phyloP scores from a whole-genome alignment of 306 rosid species.

The Cicer chorassanicum region DNA sequence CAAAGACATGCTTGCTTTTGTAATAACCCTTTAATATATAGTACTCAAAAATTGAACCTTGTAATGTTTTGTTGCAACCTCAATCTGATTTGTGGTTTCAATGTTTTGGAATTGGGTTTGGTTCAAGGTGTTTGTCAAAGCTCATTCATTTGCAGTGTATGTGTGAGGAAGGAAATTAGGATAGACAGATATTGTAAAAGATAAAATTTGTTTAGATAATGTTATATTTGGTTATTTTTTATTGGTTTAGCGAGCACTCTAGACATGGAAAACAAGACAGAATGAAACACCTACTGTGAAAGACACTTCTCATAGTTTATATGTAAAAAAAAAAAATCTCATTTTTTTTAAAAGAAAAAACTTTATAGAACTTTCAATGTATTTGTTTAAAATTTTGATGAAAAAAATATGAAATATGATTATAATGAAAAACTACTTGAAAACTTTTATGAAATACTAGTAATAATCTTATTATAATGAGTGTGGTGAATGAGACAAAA shows the following conservation, averaged over 20 bases:
- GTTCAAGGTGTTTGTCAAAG: background rate
- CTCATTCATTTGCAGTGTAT: constrained; percentile 13
- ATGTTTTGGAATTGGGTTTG: background rate
- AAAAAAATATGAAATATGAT: background rate
- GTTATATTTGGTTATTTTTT: background rate
- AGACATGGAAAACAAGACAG: background rate
- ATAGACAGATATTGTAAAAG: constrained; percentile 33
- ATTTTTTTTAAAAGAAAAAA: too few species aligned
- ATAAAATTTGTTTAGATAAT: constrained; percentile 19
- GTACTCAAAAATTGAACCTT: background rate
- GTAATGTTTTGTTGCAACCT: background rate
- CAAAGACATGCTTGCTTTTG: constrained; percentile 42
- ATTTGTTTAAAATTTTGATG: too few species aligned
- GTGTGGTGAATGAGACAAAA: background rate
- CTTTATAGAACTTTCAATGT: too few species aligned
- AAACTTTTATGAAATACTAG: background rate
- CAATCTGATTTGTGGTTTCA: background rate
- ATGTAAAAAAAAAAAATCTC: background rate
- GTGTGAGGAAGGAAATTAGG: constrained; percentile 34
- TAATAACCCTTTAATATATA: background rate
- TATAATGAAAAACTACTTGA: background rate
- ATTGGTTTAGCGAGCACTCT: background rate
- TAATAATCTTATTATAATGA: background rate
- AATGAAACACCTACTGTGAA: background rate
- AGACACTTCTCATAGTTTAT: background rate